phyloP scores from a whole-genome alignment of 768 basidiomycete genomes.

The Ramaria sp. region DNA sequence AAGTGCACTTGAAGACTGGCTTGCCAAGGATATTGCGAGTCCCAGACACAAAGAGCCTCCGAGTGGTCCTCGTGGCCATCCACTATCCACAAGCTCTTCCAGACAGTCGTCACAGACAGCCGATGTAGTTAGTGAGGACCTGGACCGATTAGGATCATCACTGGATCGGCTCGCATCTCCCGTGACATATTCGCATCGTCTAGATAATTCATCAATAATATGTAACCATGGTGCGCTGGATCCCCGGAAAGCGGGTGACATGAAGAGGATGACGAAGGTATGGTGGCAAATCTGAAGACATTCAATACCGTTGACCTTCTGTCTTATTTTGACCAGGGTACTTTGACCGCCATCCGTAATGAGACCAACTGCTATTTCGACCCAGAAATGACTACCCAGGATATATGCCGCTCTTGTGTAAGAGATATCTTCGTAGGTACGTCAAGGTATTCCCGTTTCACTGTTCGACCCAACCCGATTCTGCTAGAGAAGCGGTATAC shows the following conservation, averaged over 20 bases:
- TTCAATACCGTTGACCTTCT: neutral
- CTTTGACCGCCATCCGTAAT: constrained; percentile 15
- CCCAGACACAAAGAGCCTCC: neutral
- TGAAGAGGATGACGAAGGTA: constrained; percentile 62
- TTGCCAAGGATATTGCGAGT: constrained; percentile 28
- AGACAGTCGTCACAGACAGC: neutral
- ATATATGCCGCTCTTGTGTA: constrained; percentile 58
- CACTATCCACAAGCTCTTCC: neutral
- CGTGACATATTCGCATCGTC: neutral
- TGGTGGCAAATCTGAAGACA: constrained; percentile 8
- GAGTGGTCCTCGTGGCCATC: neutral
- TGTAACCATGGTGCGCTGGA: constrained; percentile 57
- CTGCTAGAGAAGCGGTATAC: constrained; percentile 56
- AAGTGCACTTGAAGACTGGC: constrained; percentile 50
- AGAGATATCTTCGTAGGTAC: constrained; percentile 46
- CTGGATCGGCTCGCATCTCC: constrained; percentile 2
- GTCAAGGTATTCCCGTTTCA: neutral
- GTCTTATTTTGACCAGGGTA: neutral
- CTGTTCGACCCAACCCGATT: constrained; percentile 1
- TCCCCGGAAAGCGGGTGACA: constrained; percentile 44
- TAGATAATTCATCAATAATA: constrained; percentile 24
- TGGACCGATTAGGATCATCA: neutral
- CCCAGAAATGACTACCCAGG: constrained; percentile 35
- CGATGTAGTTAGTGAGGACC: neutral
- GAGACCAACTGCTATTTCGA: constrained; percentile 34